These are phyloP conservation scores for Martiniozyma abietophila DNA, from an alignment of 805 yeast species.

Conservation along the genomic window DNA sequence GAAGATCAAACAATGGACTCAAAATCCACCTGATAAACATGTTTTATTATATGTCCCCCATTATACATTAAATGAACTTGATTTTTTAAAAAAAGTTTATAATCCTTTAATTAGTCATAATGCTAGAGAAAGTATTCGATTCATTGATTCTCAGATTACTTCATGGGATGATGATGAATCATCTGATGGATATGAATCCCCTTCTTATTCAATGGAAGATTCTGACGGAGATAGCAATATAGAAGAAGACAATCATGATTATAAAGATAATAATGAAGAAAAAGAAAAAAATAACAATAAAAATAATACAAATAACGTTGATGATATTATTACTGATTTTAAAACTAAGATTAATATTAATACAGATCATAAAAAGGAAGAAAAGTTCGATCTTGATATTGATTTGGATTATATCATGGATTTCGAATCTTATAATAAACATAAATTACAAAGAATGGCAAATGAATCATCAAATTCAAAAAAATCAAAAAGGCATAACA, in stretches of 20 bases:
- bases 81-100: slow-evolving; percentile 44
- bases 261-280: slow-evolving; percentile 1
- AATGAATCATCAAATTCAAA: background rate
- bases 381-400: slow-evolving; percentile 9
- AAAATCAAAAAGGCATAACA: slow-evolving; percentile 10
- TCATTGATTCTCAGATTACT: slow-evolving; percentile 36
- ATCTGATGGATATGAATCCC: slow-evolving; percentile 2
- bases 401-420: slow-evolving; percentile 13
- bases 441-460: slow-evolving; percentile 5
- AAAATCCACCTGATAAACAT: slow-evolving; percentile 5
- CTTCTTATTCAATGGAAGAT: too few relatives aligned
- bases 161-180: slow-evolving; percentile 10
- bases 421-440: slow-evolving; percentile 17
- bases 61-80: slow-evolving; percentile 51
- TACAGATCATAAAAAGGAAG: background rate
- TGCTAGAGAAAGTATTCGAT: slow-evolving; percentile 55
- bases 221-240: slow-evolving; percentile 8
- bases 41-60: slow-evolving; percentile 42
- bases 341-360: too few relatives aligned
- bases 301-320: background rate
- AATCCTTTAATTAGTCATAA: slow-evolving; percentile 47
- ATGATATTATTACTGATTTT: too few relatives aligned
- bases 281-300: background rate
- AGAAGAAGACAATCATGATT: slow-evolving; percentile 5
- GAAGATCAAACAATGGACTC: slow-evolving; percentile 54